Percentiles rank a stretch among this genome's conserved stretches.
Conservation (phyloP, 2,329 filamentous ascomycete species). For the Microdochium bolleyi region DNA sequence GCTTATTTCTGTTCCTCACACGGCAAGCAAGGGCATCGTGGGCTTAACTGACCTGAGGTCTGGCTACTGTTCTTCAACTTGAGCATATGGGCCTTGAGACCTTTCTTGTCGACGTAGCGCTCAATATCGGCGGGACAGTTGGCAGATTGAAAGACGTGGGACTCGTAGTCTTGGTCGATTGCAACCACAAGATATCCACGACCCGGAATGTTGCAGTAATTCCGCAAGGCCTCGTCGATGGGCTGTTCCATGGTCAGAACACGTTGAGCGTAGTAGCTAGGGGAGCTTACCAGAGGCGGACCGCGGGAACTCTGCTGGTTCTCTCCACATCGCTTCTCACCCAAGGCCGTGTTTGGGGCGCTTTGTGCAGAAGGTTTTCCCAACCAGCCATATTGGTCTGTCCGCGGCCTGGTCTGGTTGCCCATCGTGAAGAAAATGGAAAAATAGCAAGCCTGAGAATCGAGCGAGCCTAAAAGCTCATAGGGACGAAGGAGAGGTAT, state of each 20-base stretch:
- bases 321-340: background rate
- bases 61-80: conserved; percentile 1
- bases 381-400: background rate
- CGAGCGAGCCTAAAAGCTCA: background rate
- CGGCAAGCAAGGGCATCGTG: conserved; percentile 9
- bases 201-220: conserved; percentile 42
- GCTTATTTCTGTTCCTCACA: background rate
- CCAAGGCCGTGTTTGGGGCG: background rate
- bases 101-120: background rate
- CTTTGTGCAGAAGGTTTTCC: background rate
- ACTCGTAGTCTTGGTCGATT: conserved; percentile 37
- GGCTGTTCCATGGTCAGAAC: conserved; percentile 24
- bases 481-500: background rate
- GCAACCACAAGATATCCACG: conserved; percentile 45
- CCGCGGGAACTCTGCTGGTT: conserved; percentile 22
- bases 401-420: background rate
- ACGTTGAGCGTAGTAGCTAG: background rate
- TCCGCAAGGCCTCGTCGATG: conserved; percentile 42
- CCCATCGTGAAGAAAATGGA: background rate
- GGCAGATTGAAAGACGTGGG: conserved; percentile 25
- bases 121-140: conserved; percentile 4
- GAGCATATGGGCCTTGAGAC: background rate
- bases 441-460: background rate
- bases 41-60: conserved; percentile 18
- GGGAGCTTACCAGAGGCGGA: conserved; percentile 26